Evolutionary conservation across 1,284 basidiomycete genomes (phyloP).

Genomic region (Cryptococcus sp.): DNA sequence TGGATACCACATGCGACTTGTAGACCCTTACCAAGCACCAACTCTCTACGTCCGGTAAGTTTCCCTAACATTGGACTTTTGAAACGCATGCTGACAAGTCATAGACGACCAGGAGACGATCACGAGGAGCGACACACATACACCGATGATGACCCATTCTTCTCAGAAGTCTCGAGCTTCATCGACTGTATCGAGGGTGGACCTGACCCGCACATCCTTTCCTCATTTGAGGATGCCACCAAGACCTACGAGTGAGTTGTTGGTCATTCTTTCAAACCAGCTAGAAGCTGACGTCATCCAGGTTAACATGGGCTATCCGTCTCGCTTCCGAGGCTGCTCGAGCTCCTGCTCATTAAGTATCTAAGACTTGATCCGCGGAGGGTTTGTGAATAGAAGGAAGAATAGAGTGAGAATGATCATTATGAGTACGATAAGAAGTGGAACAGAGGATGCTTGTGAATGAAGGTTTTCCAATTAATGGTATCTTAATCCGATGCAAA

Average conservation of each 20-base stretch:
- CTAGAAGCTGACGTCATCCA: not conserved
- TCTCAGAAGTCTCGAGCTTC: constrained; percentile 79
- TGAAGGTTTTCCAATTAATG: too few species aligned
- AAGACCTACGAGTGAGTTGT: constrained; percentile 18
- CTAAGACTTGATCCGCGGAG: not conserved
- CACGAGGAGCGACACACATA: constrained; percentile 64
- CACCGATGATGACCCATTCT: constrained; percentile 81
- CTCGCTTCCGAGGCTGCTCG: constrained; percentile 60
- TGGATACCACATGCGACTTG: constrained; percentile 65
- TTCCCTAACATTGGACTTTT: constrained; percentile 45
- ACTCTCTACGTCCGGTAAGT: constrained; percentile 77
- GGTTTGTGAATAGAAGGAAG: too few species aligned
- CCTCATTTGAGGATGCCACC: constrained; percentile 60
- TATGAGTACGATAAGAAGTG: too few species aligned
- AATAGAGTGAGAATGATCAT: too few species aligned
- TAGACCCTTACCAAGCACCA: constrained; percentile 72
- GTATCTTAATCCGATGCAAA: too few species aligned
- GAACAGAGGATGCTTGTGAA: too few species aligned
- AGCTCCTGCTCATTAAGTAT: constrained; percentile 4
- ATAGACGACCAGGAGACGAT: constrained; percentile 68
- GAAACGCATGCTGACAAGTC: not conserved
- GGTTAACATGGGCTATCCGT: constrained; percentile 58
- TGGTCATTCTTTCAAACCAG: not conserved
- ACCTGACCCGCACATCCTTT: constrained; percentile 44
- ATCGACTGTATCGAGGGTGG: constrained; percentile 69